Evolutionary conservation across 257 asterid species (phyloP).

Genomic region (Gynochthodes officinalis): DNA sequence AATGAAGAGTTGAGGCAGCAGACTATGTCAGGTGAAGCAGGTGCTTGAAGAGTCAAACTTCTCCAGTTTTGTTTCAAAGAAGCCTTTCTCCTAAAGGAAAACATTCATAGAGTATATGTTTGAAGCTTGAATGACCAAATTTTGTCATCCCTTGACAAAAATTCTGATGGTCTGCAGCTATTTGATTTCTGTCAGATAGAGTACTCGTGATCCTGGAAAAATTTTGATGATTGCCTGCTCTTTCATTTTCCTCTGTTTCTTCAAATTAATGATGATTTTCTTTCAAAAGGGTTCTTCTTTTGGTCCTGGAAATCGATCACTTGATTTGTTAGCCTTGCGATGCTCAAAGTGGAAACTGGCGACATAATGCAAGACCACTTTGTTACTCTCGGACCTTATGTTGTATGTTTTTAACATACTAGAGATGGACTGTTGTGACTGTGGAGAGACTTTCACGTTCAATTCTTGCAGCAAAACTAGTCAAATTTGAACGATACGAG

Average conservation of each 20-base stretch:
- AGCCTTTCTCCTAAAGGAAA: not conserved
- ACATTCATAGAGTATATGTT: not conserved
- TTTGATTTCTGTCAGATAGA: not conserved
- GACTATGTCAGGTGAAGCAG: slow-evolving; percentile 34
- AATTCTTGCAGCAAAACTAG: not conserved
- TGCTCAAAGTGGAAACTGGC: too few relatives aligned
- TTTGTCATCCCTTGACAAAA: too few relatives aligned
- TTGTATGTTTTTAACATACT: too few relatives aligned
- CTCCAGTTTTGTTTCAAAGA: not conserved
- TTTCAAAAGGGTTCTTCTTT: too few relatives aligned
- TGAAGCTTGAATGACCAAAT: not conserved
- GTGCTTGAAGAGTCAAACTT: slow-evolving; percentile 36
- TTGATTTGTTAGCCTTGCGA: too few relatives aligned
- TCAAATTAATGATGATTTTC: not conserved
- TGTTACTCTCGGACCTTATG: too few relatives aligned
- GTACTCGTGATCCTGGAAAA: too few relatives aligned
- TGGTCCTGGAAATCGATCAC: too few relatives aligned
- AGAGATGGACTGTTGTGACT: too few relatives aligned
- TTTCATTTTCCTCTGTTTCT: not conserved
- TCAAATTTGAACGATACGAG: not conserved
- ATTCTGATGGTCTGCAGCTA: not conserved
- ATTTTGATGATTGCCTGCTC: not conserved
- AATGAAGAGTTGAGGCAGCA: slow-evolving; percentile 50
- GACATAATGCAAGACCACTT: too few relatives aligned
- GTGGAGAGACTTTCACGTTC: too few relatives aligned